These are phyloP conservation scores for Aspergillus nidulans DNA, from an alignment of 495 filamentous ascomycete species.

Conservation along the genomic window DNA sequence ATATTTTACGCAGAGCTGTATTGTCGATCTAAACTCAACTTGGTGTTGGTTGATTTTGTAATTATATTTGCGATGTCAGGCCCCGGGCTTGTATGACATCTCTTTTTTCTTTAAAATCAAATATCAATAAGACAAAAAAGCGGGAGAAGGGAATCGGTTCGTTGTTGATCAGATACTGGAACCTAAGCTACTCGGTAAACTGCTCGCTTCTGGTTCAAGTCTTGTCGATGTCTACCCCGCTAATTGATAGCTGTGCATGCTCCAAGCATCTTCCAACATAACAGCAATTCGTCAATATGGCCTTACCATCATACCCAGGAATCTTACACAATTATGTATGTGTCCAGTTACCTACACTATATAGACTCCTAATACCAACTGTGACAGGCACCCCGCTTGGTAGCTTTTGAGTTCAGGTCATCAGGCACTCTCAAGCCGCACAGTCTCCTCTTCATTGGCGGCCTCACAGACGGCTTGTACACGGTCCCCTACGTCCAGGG, in stretches of 20 bases:
- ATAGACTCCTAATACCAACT: slow-evolving; percentile 9
- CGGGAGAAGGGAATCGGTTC: not conserved
- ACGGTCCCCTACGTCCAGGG: slow-evolving; percentile 58
- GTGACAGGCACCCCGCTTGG: slow-evolving; percentile 46
- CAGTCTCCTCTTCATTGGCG: slow-evolving; percentile 77
- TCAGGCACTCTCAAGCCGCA: slow-evolving; percentile 44
- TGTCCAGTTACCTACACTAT: not conserved
- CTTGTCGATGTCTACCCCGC: not conserved
- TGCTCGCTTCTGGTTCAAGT: not conserved
- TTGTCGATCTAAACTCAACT: too few species aligned
- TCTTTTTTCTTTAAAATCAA: not conserved
- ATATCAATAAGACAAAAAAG: not conserved
- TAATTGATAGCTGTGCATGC: not conserved
- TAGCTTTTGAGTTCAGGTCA: slow-evolving; percentile 54
- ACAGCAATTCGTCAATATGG: slow-evolving; percentile 5
- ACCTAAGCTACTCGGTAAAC: not conserved
- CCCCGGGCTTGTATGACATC: too few species aligned
- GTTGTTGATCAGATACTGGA: not conserved
- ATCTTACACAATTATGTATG: slow-evolving; percentile 41
- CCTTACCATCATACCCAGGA: slow-evolving; percentile 27
- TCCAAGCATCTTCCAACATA: not conserved
- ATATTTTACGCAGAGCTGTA: not conserved
- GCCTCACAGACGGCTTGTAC: slow-evolving; percentile 74
- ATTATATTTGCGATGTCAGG: too few species aligned
- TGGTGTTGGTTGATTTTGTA: too few species aligned